Base-by-base conservation (phyloP, 306 rosid species). In the Medicago lupulina region DNA sequence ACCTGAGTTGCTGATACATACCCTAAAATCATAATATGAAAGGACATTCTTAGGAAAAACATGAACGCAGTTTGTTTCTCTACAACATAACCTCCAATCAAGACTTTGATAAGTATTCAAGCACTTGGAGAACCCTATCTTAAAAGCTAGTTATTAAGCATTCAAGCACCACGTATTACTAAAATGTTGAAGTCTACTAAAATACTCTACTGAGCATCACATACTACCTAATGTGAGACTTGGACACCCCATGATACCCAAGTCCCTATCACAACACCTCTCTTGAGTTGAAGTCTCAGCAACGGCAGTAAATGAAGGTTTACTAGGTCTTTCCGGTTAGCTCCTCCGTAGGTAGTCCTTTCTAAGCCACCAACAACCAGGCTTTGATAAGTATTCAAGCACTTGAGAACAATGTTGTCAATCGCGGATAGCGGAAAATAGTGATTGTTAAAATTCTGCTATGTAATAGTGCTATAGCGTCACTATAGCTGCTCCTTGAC, bases 1-100 rank as follows among this genome's bases (percentile, higher is more conserved):
- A 80, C 80, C 88, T 83, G 70, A 93, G 86, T 79, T 93, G 98
- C 79, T 91, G 92, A 77, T 86, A 83, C 97, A 83, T 93, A 76
- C 90, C 94, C 98, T 89, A 85, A 84, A 74, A 80, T 76, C 77
- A 63, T 38, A 78, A 71, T 16, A 77, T 28, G 11, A 80, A 78
- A 75, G 71, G 62, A 74, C 3, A 40, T 76, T 81, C 73, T 76
- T 60, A 47, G 63, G 67, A 54, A 63, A 77, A 69, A 39, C 23
- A 46, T 11, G 50, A 43, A 44, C 17, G 28, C 50, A 57, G 10
- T 67, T 76, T 76, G 59, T 54, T 75, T 61, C 43, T 41, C 60
- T 55, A 31, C 62, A 65, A 13, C 50, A 9, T 50, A 31, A 44
- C 55, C 4, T 67, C 43, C 54, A 84, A 76, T 36, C 67, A 49